Evolutionary conservation across 2,329 filamentous ascomycete species (phyloP).

Genomic region (Chaetomium globosum): DNA sequence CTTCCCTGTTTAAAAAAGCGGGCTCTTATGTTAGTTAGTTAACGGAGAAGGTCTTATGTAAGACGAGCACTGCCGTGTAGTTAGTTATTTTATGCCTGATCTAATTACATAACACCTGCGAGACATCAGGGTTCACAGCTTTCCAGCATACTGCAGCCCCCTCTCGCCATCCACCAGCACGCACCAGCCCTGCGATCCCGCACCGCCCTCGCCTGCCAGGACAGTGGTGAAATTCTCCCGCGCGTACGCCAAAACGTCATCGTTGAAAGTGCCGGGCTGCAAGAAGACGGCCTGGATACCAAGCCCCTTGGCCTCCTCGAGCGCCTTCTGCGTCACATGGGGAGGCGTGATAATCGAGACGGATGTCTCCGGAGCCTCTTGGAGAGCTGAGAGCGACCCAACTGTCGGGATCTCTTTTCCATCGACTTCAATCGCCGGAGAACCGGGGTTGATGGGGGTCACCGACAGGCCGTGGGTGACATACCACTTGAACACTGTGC

Average conservation of each 20-base stretch:
- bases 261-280: slow-evolving; percentile 86
- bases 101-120: not conserved
- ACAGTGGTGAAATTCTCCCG: slow-evolving; percentile 67
- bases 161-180: slow-evolving; percentile 80
- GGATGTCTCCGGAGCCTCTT: slow-evolving; percentile 68
- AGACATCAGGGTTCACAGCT: slow-evolving; percentile 26
- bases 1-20: not conserved
- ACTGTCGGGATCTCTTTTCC: slow-evolving; percentile 64
- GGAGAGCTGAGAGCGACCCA: slow-evolving; percentile 65
- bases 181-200: slow-evolving; percentile 78
- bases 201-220: slow-evolving; percentile 65
- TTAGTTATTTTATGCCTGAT: not conserved
- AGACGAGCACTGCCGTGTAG: not conserved
- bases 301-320: slow-evolving; percentile 74
- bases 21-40: not conserved
- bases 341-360: slow-evolving; percentile 90
- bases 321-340: slow-evolving; percentile 68
- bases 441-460: slow-evolving; percentile 79
- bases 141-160: slow-evolving; percentile 59
- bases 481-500: slow-evolving; percentile 89
- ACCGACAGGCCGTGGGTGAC: slow-evolving; percentile 72
- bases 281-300: slow-evolving; percentile 80
- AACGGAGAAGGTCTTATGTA: not conserved
- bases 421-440: slow-evolving; percentile 63
- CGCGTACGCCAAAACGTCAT: slow-evolving; percentile 71